Conservation (phyloP, 2,329 filamentous ascomycete genomes). For the Penicillium sp. region DNA sequence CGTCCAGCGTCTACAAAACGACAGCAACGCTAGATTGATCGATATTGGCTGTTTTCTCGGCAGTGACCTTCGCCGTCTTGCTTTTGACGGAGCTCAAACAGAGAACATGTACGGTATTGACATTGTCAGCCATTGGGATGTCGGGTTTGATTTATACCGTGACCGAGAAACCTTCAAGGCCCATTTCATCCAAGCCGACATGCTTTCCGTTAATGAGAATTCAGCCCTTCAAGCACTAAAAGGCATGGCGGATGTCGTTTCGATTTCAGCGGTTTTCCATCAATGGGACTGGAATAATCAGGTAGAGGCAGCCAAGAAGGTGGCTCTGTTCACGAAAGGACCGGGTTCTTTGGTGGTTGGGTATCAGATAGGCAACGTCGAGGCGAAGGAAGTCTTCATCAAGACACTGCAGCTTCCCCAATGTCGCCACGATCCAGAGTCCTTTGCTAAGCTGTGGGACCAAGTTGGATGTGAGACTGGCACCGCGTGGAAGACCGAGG, state of each 20-base stretch:
- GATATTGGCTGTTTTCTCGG: conserved; percentile 8
- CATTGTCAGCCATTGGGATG: conserved; percentile 49
- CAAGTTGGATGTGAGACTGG: conserved; percentile 49
- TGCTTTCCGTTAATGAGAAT: conserved; percentile 23
- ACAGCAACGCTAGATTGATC: not conserved
- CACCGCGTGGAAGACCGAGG: conserved; percentile 46
- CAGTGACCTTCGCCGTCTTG: conserved; percentile 16
- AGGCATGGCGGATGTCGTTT: conserved; percentile 36
- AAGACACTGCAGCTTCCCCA: conserved; percentile 16
- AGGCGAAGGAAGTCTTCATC: conserved; percentile 12
- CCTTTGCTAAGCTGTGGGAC: conserved; percentile 54
- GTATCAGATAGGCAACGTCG: conserved; percentile 19
- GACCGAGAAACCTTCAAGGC: conserved; percentile 49
- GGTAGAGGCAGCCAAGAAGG: conserved; percentile 27
- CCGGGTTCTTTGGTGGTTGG: conserved; percentile 23
- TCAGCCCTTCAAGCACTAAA: not conserved
- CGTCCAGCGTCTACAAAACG: not conserved
- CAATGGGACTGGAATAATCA: conserved; percentile 34
- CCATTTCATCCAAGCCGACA: conserved; percentile 48
- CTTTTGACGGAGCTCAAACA: conserved; percentile 48
- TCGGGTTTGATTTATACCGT: conserved; percentile 63
- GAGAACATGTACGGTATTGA: conserved; percentile 51
- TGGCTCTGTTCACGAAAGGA: conserved; percentile 27
- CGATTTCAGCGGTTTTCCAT: conserved; percentile 41
- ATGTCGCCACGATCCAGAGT: conserved; percentile 49